A percentile compares a stretch with the other conserved stretches of the same genome.
These are phyloP conservation scores for Lichtheimia ramosa DNA, from an alignment of 371 early-diverging fungal species.

Conservation along the genomic window DNA sequence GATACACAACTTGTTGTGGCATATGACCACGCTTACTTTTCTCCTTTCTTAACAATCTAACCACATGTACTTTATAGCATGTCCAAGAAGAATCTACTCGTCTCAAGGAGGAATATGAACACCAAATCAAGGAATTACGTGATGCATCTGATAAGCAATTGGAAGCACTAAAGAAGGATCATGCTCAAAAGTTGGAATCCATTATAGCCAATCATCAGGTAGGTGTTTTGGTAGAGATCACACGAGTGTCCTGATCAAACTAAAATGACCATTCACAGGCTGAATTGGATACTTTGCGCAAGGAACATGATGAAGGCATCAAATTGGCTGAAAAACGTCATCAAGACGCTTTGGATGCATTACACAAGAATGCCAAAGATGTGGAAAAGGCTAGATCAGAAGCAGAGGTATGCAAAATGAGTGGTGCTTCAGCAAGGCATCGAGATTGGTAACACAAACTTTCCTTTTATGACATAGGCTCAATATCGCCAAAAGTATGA, in stretches of 20 bases:
- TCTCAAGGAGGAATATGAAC: constrained; percentile 2
- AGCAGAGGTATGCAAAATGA: not conserved
- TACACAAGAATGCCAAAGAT: not conserved
- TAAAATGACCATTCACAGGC: constrained; percentile 3
- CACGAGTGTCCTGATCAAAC: not conserved
- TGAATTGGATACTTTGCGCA: constrained; percentile 12
- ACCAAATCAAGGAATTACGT: not conserved
- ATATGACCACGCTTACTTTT: not conserved
- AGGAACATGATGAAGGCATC: constrained; percentile 11
- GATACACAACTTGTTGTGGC: not conserved
- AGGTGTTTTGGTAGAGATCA: not conserved
- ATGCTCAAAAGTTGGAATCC: constrained; percentile 2
- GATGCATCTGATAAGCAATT: not conserved
- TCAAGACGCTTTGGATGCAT: not conserved
- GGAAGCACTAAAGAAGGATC: constrained; percentile 1
- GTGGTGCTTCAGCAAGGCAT: not conserved
- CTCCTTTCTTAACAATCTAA: not conserved
- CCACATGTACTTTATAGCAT: constrained; percentile 1
- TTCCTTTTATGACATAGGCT: not conserved
- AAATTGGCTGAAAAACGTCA: constrained; percentile 4
- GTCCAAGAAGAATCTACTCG: not conserved
- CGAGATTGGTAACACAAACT: not conserved
- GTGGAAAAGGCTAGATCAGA: not conserved
- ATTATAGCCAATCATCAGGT: constrained; percentile 10
- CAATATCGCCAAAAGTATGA: not conserved